A percentile compares a stretch with the other conserved stretches of the same genome.
Evolutionary conservation across 2,329 filamentous ascomycete species (phyloP).

Genomic region (Bipolaris bicolor): DNA sequence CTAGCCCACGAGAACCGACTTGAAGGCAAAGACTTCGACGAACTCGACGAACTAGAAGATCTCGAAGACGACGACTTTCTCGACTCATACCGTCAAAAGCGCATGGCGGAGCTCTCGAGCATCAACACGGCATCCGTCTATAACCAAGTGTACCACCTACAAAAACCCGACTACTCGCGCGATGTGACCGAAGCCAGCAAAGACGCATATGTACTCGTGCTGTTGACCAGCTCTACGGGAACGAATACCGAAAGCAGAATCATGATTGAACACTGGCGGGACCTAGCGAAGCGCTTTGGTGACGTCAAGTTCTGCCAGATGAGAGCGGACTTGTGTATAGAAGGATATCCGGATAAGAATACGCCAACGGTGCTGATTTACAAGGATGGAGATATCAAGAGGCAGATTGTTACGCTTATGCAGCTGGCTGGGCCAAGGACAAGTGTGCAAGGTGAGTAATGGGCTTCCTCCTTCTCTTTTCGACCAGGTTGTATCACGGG

Average conservation of each 20-base stretch:
- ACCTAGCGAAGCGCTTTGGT: constrained; percentile 82
- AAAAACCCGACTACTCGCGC: constrained; percentile 89
- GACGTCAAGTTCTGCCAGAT: constrained; percentile 99
- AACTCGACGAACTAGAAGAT: constrained; percentile 91
- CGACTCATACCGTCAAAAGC: constrained; percentile 82
- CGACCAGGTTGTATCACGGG: background rate
- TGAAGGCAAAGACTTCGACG: constrained; percentile 92
- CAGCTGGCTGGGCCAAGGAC: constrained; percentile 69
- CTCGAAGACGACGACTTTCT: constrained; percentile 93
- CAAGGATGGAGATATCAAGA: constrained; percentile 87
- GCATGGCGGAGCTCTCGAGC: constrained; percentile 78
- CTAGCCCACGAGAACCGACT: constrained; percentile 90
- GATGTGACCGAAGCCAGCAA: constrained; percentile 92
- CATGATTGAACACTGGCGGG: constrained; percentile 82
- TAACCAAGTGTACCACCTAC: constrained; percentile 89
- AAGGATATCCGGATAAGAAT: constrained; percentile 93
- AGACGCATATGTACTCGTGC: constrained; percentile 71
- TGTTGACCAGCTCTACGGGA: constrained; percentile 77
- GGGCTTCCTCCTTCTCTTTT: background rate
- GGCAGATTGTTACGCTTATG: constrained; percentile 87
- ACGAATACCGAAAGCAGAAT: constrained; percentile 86
- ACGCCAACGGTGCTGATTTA: constrained; percentile 94
- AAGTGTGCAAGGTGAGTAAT: constrained; percentile 15
- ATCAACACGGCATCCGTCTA: constrained; percentile 79
- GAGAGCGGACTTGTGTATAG: constrained; percentile 87